Conservation (phyloP, 2,329 filamentous ascomycete genomes). For the Monosporascus cannonballus region DNA sequence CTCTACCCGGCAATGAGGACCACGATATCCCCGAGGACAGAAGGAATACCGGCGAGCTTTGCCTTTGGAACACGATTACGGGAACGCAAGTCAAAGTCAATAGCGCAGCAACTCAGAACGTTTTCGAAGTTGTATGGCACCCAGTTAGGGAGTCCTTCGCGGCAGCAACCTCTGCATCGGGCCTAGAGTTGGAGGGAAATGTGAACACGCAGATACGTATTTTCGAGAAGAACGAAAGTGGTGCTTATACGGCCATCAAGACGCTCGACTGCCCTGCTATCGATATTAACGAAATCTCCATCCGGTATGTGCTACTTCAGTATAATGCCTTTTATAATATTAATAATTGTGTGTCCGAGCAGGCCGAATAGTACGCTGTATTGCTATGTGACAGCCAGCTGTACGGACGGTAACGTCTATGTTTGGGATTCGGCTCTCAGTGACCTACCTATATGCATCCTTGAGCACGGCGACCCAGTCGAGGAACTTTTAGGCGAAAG, state of each 20-base stretch:
- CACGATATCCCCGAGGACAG: constrained; percentile 53
- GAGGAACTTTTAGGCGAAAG: constrained; percentile 36
- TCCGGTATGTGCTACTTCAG: constrained; percentile 34
- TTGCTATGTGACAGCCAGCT: constrained; percentile 54
- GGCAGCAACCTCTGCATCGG: constrained; percentile 50
- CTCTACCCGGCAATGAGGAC: constrained; percentile 43
- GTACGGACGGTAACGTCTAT: constrained; percentile 56
- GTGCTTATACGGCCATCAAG: constrained; percentile 40
- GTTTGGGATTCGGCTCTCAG: constrained; percentile 55
- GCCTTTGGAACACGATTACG: constrained; percentile 48
- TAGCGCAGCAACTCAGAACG: constrained; percentile 49
- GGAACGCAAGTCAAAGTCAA: constrained; percentile 40
- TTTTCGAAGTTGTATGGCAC: constrained; percentile 62
- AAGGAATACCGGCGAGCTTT: constrained; percentile 52
- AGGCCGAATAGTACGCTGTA: constrained; percentile 45
- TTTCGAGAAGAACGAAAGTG: constrained; percentile 33
- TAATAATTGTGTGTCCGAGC: not conserved
- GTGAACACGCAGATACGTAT: constrained; percentile 53
- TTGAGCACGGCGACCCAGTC: constrained; percentile 42
- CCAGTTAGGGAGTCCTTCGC: constrained; percentile 47
- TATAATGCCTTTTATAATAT: too few relatives aligned
- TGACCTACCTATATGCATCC: constrained; percentile 49
- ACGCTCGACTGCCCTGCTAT: constrained; percentile 52
- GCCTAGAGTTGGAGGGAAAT: constrained; percentile 33
- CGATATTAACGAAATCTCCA: constrained; percentile 58